Conservation (phyloP, 768 basidiomycete genomes). For the Pisolithus tinctorius region DNA sequence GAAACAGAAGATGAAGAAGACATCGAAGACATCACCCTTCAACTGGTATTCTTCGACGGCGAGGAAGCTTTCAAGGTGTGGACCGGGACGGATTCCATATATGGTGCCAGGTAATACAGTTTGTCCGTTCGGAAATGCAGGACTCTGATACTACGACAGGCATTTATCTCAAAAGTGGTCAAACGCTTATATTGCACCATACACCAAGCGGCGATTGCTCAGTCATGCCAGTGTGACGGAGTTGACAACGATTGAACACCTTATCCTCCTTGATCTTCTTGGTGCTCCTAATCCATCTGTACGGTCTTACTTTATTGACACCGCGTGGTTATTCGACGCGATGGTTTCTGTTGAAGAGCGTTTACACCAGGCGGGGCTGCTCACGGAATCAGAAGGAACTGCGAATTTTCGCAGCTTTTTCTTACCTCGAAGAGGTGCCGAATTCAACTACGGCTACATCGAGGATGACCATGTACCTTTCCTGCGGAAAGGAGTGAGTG, state of each 20-base stretch:
- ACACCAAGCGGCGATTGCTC: slow-evolving; percentile 53
- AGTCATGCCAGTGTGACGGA: slow-evolving; percentile 48
- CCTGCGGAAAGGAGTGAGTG: slow-evolving; percentile 69
- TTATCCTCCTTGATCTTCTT: slow-evolving; percentile 89
- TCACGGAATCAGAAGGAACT: slow-evolving; percentile 40
- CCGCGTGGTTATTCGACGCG: slow-evolving; percentile 88
- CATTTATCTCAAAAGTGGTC: slow-evolving; percentile 89
- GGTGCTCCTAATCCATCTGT: slow-evolving; percentile 73
- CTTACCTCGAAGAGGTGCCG: slow-evolving; percentile 34
- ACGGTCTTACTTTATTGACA: slow-evolving; percentile 77
- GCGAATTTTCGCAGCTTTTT: slow-evolving; percentile 62
- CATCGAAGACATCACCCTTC: slow-evolving; percentile 75
- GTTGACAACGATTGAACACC: slow-evolving; percentile 76
- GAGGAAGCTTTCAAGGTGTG: slow-evolving; percentile 93
- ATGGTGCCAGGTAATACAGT: slow-evolving; percentile 77
- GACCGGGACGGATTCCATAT: slow-evolving; percentile 86
- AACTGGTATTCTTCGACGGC: slow-evolving; percentile 94
- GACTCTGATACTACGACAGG: slow-evolving; percentile 32
- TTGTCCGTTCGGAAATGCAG: background rate
- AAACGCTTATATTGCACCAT: slow-evolving; percentile 54
- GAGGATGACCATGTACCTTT: slow-evolving; percentile 96
- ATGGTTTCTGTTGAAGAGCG: slow-evolving; percentile 66
- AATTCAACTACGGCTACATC: slow-evolving; percentile 50
- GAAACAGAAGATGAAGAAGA: slow-evolving; percentile 68
- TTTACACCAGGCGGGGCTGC: slow-evolving; percentile 58